Evolutionary conservation across 1,139 yeast genomes (phyloP), one percentile per base, ranked within the genome.

Genomic region (Candida freyschussii): DNA sequence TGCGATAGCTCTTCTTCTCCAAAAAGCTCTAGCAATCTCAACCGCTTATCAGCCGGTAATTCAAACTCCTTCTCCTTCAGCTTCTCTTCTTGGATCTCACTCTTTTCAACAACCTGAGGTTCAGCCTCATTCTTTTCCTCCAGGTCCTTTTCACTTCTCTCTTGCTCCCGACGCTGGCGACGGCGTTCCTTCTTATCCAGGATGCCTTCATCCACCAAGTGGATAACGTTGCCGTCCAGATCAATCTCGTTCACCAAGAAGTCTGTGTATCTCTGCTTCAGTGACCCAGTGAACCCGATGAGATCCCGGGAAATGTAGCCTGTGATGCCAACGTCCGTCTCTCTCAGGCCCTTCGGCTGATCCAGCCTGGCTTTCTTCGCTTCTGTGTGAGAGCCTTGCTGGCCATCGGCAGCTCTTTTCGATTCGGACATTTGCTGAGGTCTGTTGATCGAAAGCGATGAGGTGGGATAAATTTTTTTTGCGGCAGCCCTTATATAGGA

Each of bases 191-290:
- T 69, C 48, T 69, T 75, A 40, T 72, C 67, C 31, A 72, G 72
- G 32, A 80, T 66, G 3, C 96, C 96, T 33, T 76, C 73, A 52
- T 89, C 95, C 4, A 61, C 55, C 44, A 91, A 65, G 54, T 80
- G 91, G 11, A 89, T 72, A 3, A 87, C 95, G 3, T 72, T 60
- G 1, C 86, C 94, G 17, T 73, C 62, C 19, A 62, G 48, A 40
- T 69, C 81, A 40, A 91, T 80, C 57, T 93, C 98, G 56, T 87
- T 86, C 27, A 91, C 98, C 54, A 86, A 69, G 55, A 93, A 93
- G 56, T 91, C 98, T n/a, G 95, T 79, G 59, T 87, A 87, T 43
- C 96, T 68, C 51, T 84, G 94, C 57, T 91, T 91, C 47, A 91
- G 67, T 11, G 72, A 69, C 2, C 97, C 98, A 17, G 58, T 58